A percentile compares a stretch with the other conserved stretches of the same genome.
Conservation (phyloP, 768 basidiomycete species). For the Leucosporidium yakuticum region DNA sequence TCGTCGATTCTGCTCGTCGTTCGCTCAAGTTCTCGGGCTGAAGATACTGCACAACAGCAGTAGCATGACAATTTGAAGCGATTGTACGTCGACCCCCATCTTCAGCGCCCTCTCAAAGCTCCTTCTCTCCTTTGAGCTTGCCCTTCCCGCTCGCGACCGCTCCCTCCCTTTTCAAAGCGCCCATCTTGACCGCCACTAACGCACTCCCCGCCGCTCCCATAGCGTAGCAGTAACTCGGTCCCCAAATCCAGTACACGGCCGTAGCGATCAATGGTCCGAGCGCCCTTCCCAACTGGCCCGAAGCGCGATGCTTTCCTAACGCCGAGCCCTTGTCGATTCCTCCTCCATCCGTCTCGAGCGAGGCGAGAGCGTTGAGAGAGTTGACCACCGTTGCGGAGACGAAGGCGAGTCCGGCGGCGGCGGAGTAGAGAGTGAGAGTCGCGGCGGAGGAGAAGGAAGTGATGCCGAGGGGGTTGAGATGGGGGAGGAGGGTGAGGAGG, state of each 20-base stretch:
- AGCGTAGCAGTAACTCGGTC: slow-evolving; percentile 21
- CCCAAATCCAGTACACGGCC: slow-evolving; percentile 14
- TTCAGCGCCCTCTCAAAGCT: not conserved
- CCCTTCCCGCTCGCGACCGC: not conserved
- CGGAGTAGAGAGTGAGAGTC: slow-evolving; percentile 46
- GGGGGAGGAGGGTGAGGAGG: slow-evolving; percentile 59
- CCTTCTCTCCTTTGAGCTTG: slow-evolving; percentile 1
- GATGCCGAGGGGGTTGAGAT: slow-evolving; percentile 59
- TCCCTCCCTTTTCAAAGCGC: not conserved
- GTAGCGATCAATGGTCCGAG: slow-evolving; percentile 82
- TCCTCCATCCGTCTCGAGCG: slow-evolving; percentile 66
- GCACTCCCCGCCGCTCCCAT: not conserved
- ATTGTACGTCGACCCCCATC: too few species aligned
- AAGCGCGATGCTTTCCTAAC: slow-evolving; percentile 78
- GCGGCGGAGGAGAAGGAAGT: slow-evolving; percentile 62
- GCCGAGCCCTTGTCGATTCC: slow-evolving; percentile 56
- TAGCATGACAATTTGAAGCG: too few species aligned
- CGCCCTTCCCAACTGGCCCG: slow-evolving; percentile 89
- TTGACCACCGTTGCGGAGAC: slow-evolving; percentile 95
- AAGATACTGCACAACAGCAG: too few species aligned
- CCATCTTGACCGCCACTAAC: not conserved
- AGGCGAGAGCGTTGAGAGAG: slow-evolving; percentile 82
- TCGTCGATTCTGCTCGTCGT: too few species aligned
- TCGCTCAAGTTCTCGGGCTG: too few species aligned
- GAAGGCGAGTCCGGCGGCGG: slow-evolving; percentile 80